Conservation (phyloP, 139 green algal species). For the Coelastrella sp. region DNA sequence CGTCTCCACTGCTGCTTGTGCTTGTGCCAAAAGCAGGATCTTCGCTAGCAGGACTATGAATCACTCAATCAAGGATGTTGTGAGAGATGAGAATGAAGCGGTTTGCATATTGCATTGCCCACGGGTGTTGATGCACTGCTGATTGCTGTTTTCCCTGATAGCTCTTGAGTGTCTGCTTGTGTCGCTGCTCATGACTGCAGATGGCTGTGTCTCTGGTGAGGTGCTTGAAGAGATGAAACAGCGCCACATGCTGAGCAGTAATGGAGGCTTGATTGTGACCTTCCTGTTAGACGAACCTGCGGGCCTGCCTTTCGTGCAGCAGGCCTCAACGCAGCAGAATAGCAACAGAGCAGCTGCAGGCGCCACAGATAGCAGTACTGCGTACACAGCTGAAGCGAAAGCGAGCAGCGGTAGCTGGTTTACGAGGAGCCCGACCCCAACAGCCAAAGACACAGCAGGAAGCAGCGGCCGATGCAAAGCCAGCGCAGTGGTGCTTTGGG, state of each 20-base stretch:
- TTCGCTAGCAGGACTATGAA: too few species aligned
- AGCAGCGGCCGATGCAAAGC: constrained; percentile 5
- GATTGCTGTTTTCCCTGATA: too few species aligned
- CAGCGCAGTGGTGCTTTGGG: constrained; percentile 3
- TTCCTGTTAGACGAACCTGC: constrained; percentile 46
- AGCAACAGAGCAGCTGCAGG: background rate
- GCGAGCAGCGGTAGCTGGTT: too few species aligned
- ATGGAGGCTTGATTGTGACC: constrained; percentile 40
- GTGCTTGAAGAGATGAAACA: constrained; percentile 72
- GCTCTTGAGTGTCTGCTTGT: constrained; percentile 86
- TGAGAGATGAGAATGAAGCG: too few species aligned
- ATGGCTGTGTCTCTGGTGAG: constrained; percentile 81
- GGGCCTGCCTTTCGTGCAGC: constrained; percentile 8
- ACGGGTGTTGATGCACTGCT: too few species aligned
- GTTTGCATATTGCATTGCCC: too few species aligned
- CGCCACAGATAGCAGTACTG: background rate
- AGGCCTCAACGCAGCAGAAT: background rate
- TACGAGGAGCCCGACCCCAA: too few species aligned
- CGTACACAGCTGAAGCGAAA: background rate
- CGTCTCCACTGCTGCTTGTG: too few species aligned
- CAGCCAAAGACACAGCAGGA: background rate
- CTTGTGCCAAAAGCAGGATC: too few species aligned
- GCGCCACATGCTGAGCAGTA: background rate
- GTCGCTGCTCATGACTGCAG: constrained; percentile 87
- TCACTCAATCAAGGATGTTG: too few species aligned